Base-by-base conservation (phyloP, 257 asterid genomes). In the Ajuga chamaepitys region DNA sequence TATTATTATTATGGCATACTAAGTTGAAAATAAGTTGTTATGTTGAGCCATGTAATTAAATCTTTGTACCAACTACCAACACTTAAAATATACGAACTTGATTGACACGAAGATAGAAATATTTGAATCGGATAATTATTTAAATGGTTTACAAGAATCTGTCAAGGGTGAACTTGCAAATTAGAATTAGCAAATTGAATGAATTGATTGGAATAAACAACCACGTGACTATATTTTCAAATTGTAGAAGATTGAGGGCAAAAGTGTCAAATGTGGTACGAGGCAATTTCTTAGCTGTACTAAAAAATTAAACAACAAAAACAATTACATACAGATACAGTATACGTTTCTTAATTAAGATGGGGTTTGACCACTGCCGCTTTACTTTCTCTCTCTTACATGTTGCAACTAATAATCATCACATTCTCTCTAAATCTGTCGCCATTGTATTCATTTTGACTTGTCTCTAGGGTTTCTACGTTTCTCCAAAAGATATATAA, bases 351-450 rank as follows among this genome's bases (percentile, higher is more conserved):
- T n/a, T 26, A 52, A 52, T 52, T 26, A 2, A 25, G 16, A 10
- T 26, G 13, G 38, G 61, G 61, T 54, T 54, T 54, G 61, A 54
- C 61, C 61, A 54, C 24, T 54, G 61, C 61, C 42, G 60, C 60
- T n/a, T 54, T 54, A 53, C 7, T 54, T 7, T 37, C 22, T 57
- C 26, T 37, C 24, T 34, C 44, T 34, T 25, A 5, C 32, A 16
- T 5, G 21, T 50, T 50, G 30, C 10, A 50, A 50, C 56, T 56
- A 56, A 35, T 60, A 13, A 44, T 44, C 65, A 59, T 38, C 41
- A 44, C 5, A 61, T 28, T 45, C 28, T 62, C 56, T 21, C 53
- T n/a, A 24, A 24, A 25, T 24, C 37, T 26, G 9, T 13, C 20
- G 37, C 6, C 1, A 14, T 20, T 2, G 56, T 5, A 0, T 24